Conservation (phyloP, 371 early-diverging fungal species). For the Mucor circinelloides region DNA sequence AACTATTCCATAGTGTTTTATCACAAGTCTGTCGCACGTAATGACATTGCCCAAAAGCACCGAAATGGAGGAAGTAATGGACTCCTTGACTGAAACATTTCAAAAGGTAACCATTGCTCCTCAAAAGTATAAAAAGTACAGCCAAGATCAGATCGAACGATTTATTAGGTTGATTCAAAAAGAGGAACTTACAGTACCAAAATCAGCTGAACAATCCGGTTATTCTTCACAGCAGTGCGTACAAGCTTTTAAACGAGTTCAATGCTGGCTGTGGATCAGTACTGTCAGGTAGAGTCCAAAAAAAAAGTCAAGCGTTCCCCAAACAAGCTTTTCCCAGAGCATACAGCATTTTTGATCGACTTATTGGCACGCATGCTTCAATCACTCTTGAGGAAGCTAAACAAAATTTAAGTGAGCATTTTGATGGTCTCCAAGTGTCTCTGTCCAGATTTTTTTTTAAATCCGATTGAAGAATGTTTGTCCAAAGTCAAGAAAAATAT, state of each 20-base stretch:
- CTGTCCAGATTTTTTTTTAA: too few species aligned
- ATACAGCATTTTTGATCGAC: slow-evolving; percentile 18
- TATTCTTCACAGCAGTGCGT: slow-evolving; percentile 16
- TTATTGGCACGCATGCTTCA: slow-evolving; percentile 16
- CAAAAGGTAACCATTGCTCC: slow-evolving; percentile 10
- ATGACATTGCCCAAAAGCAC: slow-evolving; percentile 6
- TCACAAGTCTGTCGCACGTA: slow-evolving; percentile 9
- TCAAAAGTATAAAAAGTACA: slow-evolving; percentile 15
- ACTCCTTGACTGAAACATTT: slow-evolving; percentile 8
- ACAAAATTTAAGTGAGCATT: slow-evolving; percentile 12
- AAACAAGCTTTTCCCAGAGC: slow-evolving; percentile 12
- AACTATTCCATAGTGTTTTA: slow-evolving; percentile 13
- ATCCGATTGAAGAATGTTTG: too few species aligned
- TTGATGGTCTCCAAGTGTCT: slow-evolving; percentile 14
- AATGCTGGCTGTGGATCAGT: slow-evolving; percentile 16
- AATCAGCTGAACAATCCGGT: slow-evolving; percentile 13
- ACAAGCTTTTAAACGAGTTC: slow-evolving; percentile 14
- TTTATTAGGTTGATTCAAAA: slow-evolving; percentile 16
- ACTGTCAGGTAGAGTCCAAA: background rate
- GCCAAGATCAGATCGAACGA: slow-evolving; percentile 15
- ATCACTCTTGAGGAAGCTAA: slow-evolving; percentile 21
- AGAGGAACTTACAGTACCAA: slow-evolving; percentile 17
- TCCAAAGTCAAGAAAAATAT: too few species aligned
- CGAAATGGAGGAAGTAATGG: slow-evolving; percentile 16
- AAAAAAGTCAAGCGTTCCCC: background rate